These are phyloP conservation scores for Backusella westeae DNA, from an alignment of 192 early-diverging fungal species.

Conservation along the genomic window DNA sequence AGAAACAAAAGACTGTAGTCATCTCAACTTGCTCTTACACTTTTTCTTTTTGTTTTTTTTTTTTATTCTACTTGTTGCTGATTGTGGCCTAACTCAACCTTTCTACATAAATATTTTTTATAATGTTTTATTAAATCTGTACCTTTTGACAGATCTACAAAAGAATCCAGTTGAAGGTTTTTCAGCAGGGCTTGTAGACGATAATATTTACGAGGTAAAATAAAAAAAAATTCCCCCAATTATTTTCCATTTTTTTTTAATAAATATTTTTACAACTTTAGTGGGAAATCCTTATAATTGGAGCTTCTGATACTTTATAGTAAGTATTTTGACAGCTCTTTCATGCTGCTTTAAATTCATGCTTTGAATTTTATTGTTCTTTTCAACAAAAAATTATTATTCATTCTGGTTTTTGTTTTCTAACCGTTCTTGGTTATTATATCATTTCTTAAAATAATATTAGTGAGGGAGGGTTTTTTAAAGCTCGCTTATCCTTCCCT, in stretches of 20 bases:
- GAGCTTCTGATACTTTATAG: slow-evolving; percentile 85
- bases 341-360: neutral
- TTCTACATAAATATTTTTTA: neutral
- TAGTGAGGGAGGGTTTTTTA: slow-evolving; percentile 95
- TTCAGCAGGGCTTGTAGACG: slow-evolving; percentile 86
- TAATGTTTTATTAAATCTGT: slow-evolving; percentile 2
- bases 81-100: neutral
- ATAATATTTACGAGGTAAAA: slow-evolving; percentile 84
- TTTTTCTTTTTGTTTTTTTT: neutral
- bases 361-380: neutral
- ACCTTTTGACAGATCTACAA: slow-evolving; percentile 58
- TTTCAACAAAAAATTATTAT: neutral
- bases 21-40: neutral
- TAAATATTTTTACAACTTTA: slow-evolving; percentile 27
- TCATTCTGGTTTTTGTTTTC: neutral
- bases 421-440: neutral
- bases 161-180: slow-evolving; percentile 77
- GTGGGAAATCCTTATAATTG: slow-evolving; percentile 92
- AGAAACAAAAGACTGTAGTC: neutral
- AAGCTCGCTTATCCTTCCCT: slow-evolving; percentile 73
- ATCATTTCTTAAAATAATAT: neutral
- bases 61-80: slow-evolving; percentile 11
- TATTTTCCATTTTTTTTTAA: slow-evolving; percentile 1
- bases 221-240: neutral
- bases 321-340: slow-evolving; percentile 42